Evolutionary conservation across 2,329 filamentous ascomycete species (phyloP).

Genomic region (Xylariaceae sp.): DNA sequence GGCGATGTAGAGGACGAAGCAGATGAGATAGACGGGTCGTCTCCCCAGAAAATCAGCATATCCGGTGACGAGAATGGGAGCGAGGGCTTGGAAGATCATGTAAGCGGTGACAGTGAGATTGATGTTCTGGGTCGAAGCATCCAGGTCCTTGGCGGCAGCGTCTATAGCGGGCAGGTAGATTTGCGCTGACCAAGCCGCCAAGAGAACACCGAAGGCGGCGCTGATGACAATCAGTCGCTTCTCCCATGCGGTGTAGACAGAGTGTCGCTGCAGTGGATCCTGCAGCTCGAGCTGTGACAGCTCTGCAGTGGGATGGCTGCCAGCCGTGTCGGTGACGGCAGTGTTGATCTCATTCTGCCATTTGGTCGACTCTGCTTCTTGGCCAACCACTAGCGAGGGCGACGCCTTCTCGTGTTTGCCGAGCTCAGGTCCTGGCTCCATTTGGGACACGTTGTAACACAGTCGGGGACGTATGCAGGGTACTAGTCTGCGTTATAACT

Average conservation of each 20-base stretch:
- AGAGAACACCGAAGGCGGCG: constrained; percentile 23
- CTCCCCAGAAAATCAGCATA: constrained; percentile 44
- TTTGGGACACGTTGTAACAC: no score
- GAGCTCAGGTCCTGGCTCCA: no score
- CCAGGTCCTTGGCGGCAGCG: constrained; percentile 21
- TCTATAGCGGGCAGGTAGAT: constrained; percentile 26
- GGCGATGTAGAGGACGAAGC: constrained; percentile 40
- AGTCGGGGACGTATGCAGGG: no score
- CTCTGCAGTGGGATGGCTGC: constrained; percentile 8
- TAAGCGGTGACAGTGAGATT: constrained; percentile 38
- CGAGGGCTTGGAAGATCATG: constrained; percentile 48
- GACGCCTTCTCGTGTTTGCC: no score
- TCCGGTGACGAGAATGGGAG: constrained; percentile 45
- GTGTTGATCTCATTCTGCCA: constrained; percentile 17
- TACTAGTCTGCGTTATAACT: no score
- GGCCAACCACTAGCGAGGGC: no score
- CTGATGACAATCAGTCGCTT: constrained; percentile 24
- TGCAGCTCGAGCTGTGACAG: constrained; percentile 8
- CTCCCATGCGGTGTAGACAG: constrained; percentile 19
- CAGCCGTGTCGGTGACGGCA: constrained; percentile 8
- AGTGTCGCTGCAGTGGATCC: constrained; percentile 13
- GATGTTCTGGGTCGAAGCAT: constrained; percentile 20
- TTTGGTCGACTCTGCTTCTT: no score
- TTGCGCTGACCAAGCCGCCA: constrained; percentile 25
- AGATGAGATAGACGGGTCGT: constrained; percentile 41